These are phyloP conservation scores for Raffaelea albimanens DNA, from an alignment of 2,329 filamentous ascomycete genomes.

Conservation along the genomic window DNA sequence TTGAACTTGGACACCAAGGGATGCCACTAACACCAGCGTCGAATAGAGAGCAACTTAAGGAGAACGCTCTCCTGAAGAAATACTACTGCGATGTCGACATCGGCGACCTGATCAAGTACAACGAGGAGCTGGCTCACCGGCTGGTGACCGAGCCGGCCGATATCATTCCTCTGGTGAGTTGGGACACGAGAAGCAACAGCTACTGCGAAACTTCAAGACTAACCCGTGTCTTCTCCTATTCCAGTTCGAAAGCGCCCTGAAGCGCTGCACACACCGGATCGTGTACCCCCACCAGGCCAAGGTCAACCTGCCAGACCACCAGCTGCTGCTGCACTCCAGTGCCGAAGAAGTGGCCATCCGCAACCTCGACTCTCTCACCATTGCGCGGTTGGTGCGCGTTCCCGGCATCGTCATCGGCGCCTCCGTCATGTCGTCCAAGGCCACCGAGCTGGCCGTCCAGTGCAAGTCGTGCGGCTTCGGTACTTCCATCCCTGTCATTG, in stretches of 20 bases:
- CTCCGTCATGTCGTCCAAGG: slow-evolving; percentile 93
- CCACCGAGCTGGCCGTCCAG: slow-evolving; percentile 75
- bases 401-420: slow-evolving; percentile 97
- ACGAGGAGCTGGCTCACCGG: slow-evolving; percentile 86
- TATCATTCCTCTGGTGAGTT: slow-evolving; percentile 72
- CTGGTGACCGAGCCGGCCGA: slow-evolving; percentile 85
- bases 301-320: slow-evolving; percentile 73
- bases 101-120: slow-evolving; percentile 89
- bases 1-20: background rate
- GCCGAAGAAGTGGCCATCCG: slow-evolving; percentile 88
- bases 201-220: background rate
- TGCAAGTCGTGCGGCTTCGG: slow-evolving; percentile 77
- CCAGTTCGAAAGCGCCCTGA: slow-evolving; percentile 84
- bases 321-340: slow-evolving; percentile 87
- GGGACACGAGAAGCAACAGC: slow-evolving; percentile 17
- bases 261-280: slow-evolving; percentile 86
- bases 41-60: slow-evolving; percentile 92
- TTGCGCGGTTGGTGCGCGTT: slow-evolving; percentile 90
- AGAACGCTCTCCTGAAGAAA: slow-evolving; percentile 89
- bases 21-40: no score
- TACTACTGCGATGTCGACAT: slow-evolving; percentile 97
- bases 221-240: background rate
- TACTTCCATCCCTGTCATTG: slow-evolving; percentile 61
- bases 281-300: slow-evolving; percentile 68
- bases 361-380: slow-evolving; percentile 84